Percentiles rank a stretch among this genome's conserved stretches.
Conservation (phyloP, 352 stramenopile genomes). For the Plasmopara muralis region DNA sequence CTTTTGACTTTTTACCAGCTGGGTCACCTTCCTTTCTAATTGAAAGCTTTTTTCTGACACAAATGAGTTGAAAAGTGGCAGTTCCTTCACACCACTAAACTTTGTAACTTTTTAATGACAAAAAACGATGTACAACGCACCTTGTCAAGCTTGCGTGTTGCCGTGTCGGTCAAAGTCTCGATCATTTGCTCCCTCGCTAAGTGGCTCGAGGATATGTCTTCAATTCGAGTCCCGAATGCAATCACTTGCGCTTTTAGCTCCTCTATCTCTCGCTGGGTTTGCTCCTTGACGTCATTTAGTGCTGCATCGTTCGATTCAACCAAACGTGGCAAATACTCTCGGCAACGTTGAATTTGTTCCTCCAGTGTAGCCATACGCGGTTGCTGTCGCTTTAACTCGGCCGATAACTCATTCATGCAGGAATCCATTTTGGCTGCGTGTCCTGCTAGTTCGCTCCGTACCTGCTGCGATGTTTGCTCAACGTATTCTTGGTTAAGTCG, state of each 20-base stretch:
- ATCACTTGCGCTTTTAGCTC: conserved; percentile 48
- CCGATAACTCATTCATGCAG: conserved; percentile 67
- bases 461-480: conserved; percentile 46
- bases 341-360: conserved; percentile 35
- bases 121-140: conserved; percentile 12
- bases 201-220: conserved; percentile 32
- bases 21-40: conserved; percentile 35
- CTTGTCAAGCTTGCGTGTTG: conserved; percentile 41
- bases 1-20: conserved; percentile 25
- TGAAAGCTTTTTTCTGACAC: conserved; percentile 53
- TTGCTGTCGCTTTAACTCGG: conserved; percentile 34
- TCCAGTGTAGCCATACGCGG: conserved; percentile 26
- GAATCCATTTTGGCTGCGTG: conserved; percentile 37
- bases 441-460: conserved; percentile 24
- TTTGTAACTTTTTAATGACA: background rate
- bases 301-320: conserved; percentile 23
- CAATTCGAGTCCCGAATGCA: conserved; percentile 33
- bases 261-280: conserved; percentile 34
- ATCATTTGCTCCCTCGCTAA: conserved; percentile 29
- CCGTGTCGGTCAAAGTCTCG: conserved; percentile 32
- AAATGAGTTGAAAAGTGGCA: conserved; percentile 43
- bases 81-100: conserved; percentile 26
- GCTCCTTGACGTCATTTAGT: conserved; percentile 18
- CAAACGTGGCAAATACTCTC: conserved; percentile 34
- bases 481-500: conserved; percentile 67